Evolutionary conservation across 2,329 filamentous ascomycete species (phyloP).

Genomic region (Clonostachys solani): DNA sequence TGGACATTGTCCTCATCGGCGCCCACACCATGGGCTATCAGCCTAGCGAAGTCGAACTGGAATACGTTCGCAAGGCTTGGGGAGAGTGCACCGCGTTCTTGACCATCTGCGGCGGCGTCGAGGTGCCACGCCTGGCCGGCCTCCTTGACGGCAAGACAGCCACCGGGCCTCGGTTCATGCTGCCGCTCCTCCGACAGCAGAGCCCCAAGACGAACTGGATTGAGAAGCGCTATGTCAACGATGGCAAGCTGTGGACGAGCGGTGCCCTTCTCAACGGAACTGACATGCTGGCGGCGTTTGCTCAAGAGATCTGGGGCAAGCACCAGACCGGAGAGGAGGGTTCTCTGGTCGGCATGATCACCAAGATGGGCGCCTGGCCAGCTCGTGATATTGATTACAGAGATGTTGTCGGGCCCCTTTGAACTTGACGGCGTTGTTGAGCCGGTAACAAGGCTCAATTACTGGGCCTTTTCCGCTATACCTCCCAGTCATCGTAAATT

Average conservation of each 20-base stretch:
- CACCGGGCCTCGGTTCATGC: slow-evolving; percentile 23
- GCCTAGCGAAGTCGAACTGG: slow-evolving; percentile 22
- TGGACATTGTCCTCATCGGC: slow-evolving; percentile 36
- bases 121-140: slow-evolving; percentile 22
- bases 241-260: slow-evolving; percentile 29
- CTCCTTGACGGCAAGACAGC: slow-evolving; percentile 28
- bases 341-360: slow-evolving; percentile 6
- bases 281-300: slow-evolving; percentile 25
- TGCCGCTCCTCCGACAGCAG: slow-evolving; percentile 15
- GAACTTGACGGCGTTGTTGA: background rate
- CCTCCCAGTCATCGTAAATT: too few relatives aligned
- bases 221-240: slow-evolving; percentile 25
- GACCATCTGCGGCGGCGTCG: slow-evolving; percentile 30
- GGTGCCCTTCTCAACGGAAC: slow-evolving; percentile 24
- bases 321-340: slow-evolving; percentile 8
- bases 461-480: too few relatives aligned
- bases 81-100: slow-evolving; percentile 28
- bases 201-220: slow-evolving; percentile 27
- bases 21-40: slow-evolving; percentile 20
- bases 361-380: slow-evolving; percentile 15
- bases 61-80: slow-evolving; percentile 27
- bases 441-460: too few relatives aligned
- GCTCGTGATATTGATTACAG: slow-evolving; percentile 23
- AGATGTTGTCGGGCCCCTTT: slow-evolving; percentile 10
- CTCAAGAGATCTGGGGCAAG: slow-evolving; percentile 17